Percentiles rank a stretch among this genome's conserved stretches.
phyloP scores from a whole-genome alignment of 345 rosid genomes.

The Streptanthus diversifolius region DNA sequence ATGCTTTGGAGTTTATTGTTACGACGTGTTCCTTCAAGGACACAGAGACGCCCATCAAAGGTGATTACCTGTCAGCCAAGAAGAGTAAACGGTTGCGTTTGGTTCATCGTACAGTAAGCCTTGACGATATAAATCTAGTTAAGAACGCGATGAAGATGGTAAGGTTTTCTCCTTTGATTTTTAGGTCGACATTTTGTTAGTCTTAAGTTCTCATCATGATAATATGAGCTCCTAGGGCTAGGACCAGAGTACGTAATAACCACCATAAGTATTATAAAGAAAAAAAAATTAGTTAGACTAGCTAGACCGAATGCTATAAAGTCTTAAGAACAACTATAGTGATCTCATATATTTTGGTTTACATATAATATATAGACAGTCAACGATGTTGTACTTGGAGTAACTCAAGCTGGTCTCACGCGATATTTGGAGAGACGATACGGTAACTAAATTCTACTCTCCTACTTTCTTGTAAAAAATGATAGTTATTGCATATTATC shows the following conservation, averaged over 20 bases:
- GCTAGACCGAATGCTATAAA: too few relatives aligned
- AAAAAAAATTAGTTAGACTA: too few relatives aligned
- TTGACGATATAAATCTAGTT: slow-evolving; percentile 57
- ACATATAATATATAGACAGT: slow-evolving; percentile 32
- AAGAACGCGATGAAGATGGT: slow-evolving; percentile 30
- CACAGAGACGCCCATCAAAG: slow-evolving; percentile 51
- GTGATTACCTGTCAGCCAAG: slow-evolving; percentile 1
- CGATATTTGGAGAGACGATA: slow-evolving; percentile 49
- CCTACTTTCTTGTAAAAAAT: not conserved
- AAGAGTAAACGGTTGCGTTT: slow-evolving; percentile 24
- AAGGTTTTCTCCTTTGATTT: slow-evolving; percentile 5
- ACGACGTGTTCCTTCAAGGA: slow-evolving; percentile 46
- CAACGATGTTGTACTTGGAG: slow-evolving; percentile 65
- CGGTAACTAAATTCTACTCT: slow-evolving; percentile 28
- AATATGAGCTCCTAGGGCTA: too few relatives aligned
- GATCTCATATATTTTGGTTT: not conserved
- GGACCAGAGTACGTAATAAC: too few relatives aligned
- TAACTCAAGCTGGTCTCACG: slow-evolving; percentile 64
- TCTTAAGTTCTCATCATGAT: too few relatives aligned
- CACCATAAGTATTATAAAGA: too few relatives aligned
- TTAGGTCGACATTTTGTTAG: too few relatives aligned
- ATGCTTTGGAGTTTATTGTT: slow-evolving; percentile 37
- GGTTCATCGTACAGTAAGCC: slow-evolving; percentile 45
- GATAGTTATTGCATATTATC: not conserved
- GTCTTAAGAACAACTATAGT: too few relatives aligned